A percentile compares a stretch with the other conserved stretches of the same genome.
Conservation (phyloP, 2,329 filamentous ascomycete species). For the Calonectria pauciramosa region DNA sequence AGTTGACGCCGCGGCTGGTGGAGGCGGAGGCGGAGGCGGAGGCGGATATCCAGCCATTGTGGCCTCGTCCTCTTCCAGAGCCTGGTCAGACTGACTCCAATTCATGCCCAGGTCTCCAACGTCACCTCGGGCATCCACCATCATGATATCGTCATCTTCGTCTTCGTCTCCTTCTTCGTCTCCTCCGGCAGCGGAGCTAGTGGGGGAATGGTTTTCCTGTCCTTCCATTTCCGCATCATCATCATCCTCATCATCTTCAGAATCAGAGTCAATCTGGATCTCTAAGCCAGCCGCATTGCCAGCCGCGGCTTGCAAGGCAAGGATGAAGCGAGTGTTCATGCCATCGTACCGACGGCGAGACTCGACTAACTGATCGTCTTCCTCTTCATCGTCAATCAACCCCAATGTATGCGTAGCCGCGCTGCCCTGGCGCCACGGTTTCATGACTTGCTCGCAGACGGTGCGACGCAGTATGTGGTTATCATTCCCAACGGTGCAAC, state of each 20-base stretch:
- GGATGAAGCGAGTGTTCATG: constrained; percentile 53
- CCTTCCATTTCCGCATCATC: constrained; percentile 59
- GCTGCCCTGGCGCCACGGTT: constrained; percentile 89
- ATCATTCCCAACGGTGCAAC: constrained; percentile 87
- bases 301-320: constrained; percentile 53
- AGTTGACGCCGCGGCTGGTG: constrained; percentile 64
- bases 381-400: constrained; percentile 59
- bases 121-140: constrained; percentile 66
- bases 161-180: constrained; percentile 63
- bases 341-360: constrained; percentile 48
- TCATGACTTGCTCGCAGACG: constrained; percentile 92
- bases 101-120: constrained; percentile 63
- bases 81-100: constrained; percentile 71
- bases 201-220: constrained; percentile 51
- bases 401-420: constrained; percentile 78
- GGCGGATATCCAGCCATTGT: constrained; percentile 82
- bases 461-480: constrained; percentile 82
- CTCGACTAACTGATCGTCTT: constrained; percentile 63
- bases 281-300: constrained; percentile 46
- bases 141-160: constrained; percentile 71
- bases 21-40: constrained; percentile 75
- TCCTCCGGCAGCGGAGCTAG: constrained; percentile 52
- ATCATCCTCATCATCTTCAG: constrained; percentile 47
- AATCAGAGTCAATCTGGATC: constrained; percentile 47
- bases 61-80: constrained; percentile 81